Base-by-base conservation (phyloP, 176 grass and related monocot species). In the Oryza coarctata region DNA sequence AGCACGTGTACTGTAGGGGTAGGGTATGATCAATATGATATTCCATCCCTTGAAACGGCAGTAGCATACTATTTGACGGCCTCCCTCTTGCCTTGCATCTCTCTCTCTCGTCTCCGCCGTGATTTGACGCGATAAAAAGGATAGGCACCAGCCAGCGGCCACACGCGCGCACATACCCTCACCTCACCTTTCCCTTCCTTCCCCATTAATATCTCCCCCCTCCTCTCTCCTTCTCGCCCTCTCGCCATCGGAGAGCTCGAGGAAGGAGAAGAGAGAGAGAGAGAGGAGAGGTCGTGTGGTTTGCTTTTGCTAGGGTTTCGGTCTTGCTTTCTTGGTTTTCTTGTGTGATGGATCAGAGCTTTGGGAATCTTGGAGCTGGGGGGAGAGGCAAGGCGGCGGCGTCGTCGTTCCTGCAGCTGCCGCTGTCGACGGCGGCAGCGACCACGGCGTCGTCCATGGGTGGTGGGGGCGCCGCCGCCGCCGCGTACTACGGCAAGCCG, bases 71-170 rank as follows among this genome's bases (percentile, higher is more conserved):
- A 43, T 11, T 1, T 43, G 3, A 6, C 8, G 38, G 38, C 17
- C 15, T 50, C 47, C 14, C 43, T 14, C 3, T n/a, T n/a, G n/a
- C n/a, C n/a, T n/a, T n/a, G n/a, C n/a, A n/a, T n/a, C n/a, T n/a
- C n/a, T n/a, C n/a, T 6, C 49, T 22, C 67, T 76, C 74, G 55
- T 5, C 65, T 25, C 9, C 9, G 7, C 73, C 34, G 76, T 88
- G 95, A 98, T 94, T 94, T 98, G 92, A 98, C 92, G 88, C 76
- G 22, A 84, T 88, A 95, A 98, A 90, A 86, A 87, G 88, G 90
- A 80, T 71, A 81, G 72, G 88, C 92, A 98, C 90, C 92, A 88
- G 89, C 91, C 83, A 84, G n/a, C 18, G 22, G 76, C 65, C 86
- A 70, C 74, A 84, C 78, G 39, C 73, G 69, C 69, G 25, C 86